A percentile compares a stretch with the other conserved stretches of the same genome.
Evolutionary conservation across 495 filamentous ascomycete genomes (phyloP).

Genomic region (Barbatosphaeria neglecta): DNA sequence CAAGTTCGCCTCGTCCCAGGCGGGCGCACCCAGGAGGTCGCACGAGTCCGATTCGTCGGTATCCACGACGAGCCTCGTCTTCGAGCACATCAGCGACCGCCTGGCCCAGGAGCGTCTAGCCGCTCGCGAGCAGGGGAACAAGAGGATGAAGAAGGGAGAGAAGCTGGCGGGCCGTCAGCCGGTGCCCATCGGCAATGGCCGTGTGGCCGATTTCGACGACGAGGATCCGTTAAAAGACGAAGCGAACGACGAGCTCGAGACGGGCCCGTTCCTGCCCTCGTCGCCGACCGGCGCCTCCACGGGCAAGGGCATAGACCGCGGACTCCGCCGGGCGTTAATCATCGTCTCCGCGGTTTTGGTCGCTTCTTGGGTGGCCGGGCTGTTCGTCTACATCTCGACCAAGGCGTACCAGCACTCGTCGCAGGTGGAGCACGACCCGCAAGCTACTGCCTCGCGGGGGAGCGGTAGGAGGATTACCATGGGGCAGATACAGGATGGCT

Average conservation of each 20-base stretch:
- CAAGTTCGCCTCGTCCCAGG: no score
- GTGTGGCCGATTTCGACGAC: conserved; percentile 24
- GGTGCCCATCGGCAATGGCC: conserved; percentile 12
- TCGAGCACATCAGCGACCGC: conserved; percentile 56
- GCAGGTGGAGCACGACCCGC: conserved; percentile 51
- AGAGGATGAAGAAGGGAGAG: no score
- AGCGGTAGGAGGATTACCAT: conserved; percentile 70
- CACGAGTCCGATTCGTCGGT: conserved; percentile 52
- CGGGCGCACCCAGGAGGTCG: conserved; percentile 22
- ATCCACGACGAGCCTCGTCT: conserved; percentile 66
- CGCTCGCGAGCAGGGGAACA: neutral
- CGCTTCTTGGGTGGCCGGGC: conserved; percentile 68
- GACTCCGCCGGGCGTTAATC: conserved; percentile 55
- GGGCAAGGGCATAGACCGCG: conserved; percentile 42
- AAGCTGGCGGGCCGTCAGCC: neutral
- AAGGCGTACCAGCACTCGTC: conserved; percentile 54
- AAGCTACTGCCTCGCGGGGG: conserved; percentile 50
- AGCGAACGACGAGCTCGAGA: conserved; percentile 29
- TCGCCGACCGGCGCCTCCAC: conserved; percentile 9
- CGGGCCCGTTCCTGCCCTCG: conserved; percentile 28
- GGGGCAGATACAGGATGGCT: conserved; percentile 61
- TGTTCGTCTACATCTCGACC: conserved; percentile 59
- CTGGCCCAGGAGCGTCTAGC: conserved; percentile 12
- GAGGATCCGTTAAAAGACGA: conserved; percentile 34
- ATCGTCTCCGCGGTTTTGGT: conserved; percentile 53